A percentile compares a stretch with the other conserved stretches of the same genome.
Evolutionary conservation across 495 filamentous ascomycete species (phyloP).

Genomic region (Annulohypoxylon moriforme): DNA sequence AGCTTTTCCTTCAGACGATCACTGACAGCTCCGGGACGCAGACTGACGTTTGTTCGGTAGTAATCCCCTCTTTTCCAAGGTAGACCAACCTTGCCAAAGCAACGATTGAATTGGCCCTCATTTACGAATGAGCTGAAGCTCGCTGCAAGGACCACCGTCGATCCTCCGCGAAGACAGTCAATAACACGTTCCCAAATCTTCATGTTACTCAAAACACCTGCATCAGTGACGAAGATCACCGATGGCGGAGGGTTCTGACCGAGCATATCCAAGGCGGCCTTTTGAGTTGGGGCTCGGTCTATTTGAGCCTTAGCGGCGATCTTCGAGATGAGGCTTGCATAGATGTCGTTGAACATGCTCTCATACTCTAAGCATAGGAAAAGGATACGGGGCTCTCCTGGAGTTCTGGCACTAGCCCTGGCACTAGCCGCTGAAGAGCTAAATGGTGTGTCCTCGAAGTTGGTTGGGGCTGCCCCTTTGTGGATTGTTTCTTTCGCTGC

Average conservation of each 20-base stretch:
- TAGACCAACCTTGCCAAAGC: slow-evolving; percentile 7
- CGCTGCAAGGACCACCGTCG: slow-evolving; percentile 3
- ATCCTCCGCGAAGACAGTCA: slow-evolving; percentile 8
- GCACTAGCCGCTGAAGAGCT: too few species aligned
- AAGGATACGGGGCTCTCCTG: slow-evolving; percentile 5
- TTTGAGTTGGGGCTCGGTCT: slow-evolving; percentile 2
- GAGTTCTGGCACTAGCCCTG: not conserved
- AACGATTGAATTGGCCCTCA: not conserved
- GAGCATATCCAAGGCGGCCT: slow-evolving; percentile 4
- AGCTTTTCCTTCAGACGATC: not conserved
- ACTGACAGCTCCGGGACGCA: slow-evolving; percentile 1
- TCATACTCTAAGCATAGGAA: slow-evolving; percentile 1
- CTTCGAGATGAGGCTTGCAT: slow-evolving; percentile 1
- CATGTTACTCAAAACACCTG: not conserved
- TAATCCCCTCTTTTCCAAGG: not conserved
- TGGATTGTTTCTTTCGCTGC: not conserved
- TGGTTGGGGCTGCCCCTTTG: not conserved
- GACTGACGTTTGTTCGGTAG: not conserved
- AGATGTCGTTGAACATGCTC: slow-evolving; percentile 1
- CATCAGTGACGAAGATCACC: slow-evolving; percentile 3
- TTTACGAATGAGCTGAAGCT: not conserved
- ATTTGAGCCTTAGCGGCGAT: not conserved
- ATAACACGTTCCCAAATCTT: slow-evolving; percentile 4
- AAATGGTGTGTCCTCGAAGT: not conserved
- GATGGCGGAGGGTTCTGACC: slow-evolving; percentile 4